These are phyloP conservation scores for Plasmodium coatneyi DNA, from an alignment of 169 alveolate species.

Conservation along the genomic window DNA sequence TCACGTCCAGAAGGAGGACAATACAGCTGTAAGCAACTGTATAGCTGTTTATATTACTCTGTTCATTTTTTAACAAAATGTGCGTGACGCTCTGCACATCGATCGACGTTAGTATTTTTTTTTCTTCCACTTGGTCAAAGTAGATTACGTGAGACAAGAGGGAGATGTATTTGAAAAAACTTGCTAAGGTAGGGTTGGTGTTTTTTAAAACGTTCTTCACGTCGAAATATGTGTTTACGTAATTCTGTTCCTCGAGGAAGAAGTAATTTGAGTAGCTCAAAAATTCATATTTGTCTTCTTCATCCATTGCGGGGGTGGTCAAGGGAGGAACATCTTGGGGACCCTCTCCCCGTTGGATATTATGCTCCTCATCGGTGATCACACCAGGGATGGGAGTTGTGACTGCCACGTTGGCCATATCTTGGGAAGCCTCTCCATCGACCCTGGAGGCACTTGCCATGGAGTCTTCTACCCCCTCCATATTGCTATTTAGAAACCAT, in stretches of 20 bases:
- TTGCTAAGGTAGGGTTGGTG: conserved; percentile 2
- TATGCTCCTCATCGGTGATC: background rate
- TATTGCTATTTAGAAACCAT: background rate
- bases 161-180: conserved; percentile 29
- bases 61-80: conserved; percentile 39
- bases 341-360: background rate
- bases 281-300: conserved; percentile 1
- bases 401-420: background rate
- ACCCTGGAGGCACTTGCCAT: background rate
- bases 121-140: conserved; percentile 8
- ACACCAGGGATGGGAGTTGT: background rate
- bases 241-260: conserved; percentile 13
- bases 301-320: background rate
- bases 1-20: conserved; percentile 20
- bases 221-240: conserved; percentile 9
- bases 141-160: conserved; percentile 39
- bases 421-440: background rate
- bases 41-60: background rate
- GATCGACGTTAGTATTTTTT: conserved; percentile 19
- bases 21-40: conserved; percentile 28
- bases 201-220: conserved; percentile 30
- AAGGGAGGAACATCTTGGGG: background rate
- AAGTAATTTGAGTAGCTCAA: conserved; percentile 26
- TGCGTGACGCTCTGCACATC: conserved; percentile 3
- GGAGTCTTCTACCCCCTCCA: background rate